Percentiles rank a stretch among this genome's conserved stretches.
phyloP scores from a whole-genome alignment of 345 rosid genomes.

The Litchi chinensis region DNA sequence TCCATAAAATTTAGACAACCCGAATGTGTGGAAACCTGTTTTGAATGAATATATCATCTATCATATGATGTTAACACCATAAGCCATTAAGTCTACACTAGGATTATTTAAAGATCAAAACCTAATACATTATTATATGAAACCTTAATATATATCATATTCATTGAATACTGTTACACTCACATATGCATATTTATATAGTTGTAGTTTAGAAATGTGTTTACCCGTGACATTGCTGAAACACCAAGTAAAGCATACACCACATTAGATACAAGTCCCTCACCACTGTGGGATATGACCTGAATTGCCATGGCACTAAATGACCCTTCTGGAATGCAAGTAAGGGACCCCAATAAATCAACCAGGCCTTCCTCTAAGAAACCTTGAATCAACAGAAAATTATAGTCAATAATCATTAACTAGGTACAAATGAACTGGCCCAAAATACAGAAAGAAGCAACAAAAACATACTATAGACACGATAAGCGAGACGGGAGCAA shows the following conservation, averaged over 20 bases:
- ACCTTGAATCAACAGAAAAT: conserved; percentile 43
- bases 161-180: not conserved
- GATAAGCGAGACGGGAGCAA: not conserved
- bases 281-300: conserved; percentile 81
- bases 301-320: conserved; percentile 65
- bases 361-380: conserved; percentile 76
- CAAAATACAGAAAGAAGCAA: not conserved
- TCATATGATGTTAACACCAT: not conserved
- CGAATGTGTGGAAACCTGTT: not conserved
- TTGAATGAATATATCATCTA: not conserved
- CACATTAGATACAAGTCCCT: conserved; percentile 87
- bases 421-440: not conserved
- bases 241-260: conserved; percentile 94
- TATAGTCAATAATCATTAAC: conserved; percentile 5
- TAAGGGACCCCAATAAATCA: conserved; percentile 58
- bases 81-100: not conserved
- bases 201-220: conserved; percentile 15
- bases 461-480: not conserved
- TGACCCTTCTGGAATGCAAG: conserved; percentile 63
- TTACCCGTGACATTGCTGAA: conserved; percentile 98
- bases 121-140: not conserved
- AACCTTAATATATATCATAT: not conserved
- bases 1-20: not conserved
- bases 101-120: not conserved
- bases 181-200: not conserved